Base-by-base conservation (phyloP, 2,329 filamentous ascomycete genomes). In the Kalaharituber pfeilii region DNA sequence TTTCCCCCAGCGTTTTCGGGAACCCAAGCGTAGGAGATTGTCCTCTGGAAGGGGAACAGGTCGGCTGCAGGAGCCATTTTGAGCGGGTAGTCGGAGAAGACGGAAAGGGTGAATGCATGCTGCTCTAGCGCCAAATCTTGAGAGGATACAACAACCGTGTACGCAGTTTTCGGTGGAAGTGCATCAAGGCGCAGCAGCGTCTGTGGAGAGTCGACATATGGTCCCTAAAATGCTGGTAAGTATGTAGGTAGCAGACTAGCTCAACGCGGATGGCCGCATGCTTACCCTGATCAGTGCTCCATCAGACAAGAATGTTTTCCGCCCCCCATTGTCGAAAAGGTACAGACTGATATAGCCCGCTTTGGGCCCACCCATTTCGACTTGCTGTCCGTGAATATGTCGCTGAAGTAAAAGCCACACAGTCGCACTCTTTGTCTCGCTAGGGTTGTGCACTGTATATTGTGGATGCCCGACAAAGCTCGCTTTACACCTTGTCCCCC, bases 201-300 rank as follows among this genome's bases (percentile, higher is more conserved):
- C 67, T 96, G 93, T 1, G 87, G 87, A 2, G 88, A 93, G 68
- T 95, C 89, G 29, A 96, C 86, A 59, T 86, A 94, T n/a, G 86
- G 84, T 0, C 83, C 84, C 47, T 50, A 29, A 30, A 25, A 15
- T 5, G 3, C 13, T 8, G 6, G 9, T 28, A 28, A 47, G 11
- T 22, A 13, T 9, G 11, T 22, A 15, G 6, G 9, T 28, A 28
- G 9, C 28, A 50, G 25, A 2, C 26, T n/a, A 50, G 15, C 26
- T 50, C n/a, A 50, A 2, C 28, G 3, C 13, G 25, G 9, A 50
- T n/a, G 11, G 30, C 13, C 5, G 5, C 7, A 28, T 18, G 15
- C n/a, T 50, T 50, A 28, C 47, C 30, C 82, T 79, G 62, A 85
- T 79, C 0, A 84, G 67, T 24, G 80, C 77, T 5, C 79, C 78